Evolutionary conservation across 2,329 filamentous ascomycete genomes (phyloP).

Genomic region (Monosporascus sp.): DNA sequence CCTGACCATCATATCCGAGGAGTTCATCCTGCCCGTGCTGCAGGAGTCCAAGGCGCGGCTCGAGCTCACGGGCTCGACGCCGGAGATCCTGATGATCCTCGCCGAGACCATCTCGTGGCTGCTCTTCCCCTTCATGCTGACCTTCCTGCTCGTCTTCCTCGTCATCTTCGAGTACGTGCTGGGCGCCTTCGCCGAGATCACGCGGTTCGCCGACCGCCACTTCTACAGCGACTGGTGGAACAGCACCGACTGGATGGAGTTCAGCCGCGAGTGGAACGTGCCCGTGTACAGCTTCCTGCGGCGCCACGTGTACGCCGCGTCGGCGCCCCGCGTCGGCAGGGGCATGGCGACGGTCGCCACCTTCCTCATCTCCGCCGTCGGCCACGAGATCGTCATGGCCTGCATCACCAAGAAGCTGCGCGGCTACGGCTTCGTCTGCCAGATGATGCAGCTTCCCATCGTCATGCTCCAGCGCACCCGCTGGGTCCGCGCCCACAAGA

Average conservation of each 20-base stretch:
- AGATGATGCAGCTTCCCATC: constrained; percentile 96
- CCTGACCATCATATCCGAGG: constrained; percentile 83
- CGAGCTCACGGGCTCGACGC: constrained; percentile 36
- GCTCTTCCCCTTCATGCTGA: constrained; percentile 96
- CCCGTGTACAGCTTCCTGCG: constrained; percentile 94
- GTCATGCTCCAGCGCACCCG: constrained; percentile 82
- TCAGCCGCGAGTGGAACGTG: constrained; percentile 95
- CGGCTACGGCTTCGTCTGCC: constrained; percentile 87
- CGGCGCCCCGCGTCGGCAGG: constrained; percentile 69
- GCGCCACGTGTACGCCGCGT: constrained; percentile 87
- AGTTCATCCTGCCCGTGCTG: constrained; percentile 90
- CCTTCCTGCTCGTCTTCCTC: constrained; percentile 89
- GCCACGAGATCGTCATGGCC: constrained; percentile 94
- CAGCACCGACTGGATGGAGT: constrained; percentile 87
- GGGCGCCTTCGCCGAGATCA: constrained; percentile 91
- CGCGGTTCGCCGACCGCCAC: constrained; percentile 84
- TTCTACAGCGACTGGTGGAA: constrained; percentile 84
- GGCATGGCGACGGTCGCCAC: constrained; percentile 80
- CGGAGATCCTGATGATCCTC: constrained; percentile 73
- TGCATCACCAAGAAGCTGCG: constrained; percentile 96
- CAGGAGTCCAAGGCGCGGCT: constrained; percentile 59
- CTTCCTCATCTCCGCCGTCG: constrained; percentile 82
- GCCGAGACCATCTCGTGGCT: constrained; percentile 87
- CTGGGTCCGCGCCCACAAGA: constrained; percentile 67
- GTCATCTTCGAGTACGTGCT: constrained; percentile 98